phyloP scores from a whole-genome alignment of 805 yeast genomes.

The Candida insectalens region DNA sequence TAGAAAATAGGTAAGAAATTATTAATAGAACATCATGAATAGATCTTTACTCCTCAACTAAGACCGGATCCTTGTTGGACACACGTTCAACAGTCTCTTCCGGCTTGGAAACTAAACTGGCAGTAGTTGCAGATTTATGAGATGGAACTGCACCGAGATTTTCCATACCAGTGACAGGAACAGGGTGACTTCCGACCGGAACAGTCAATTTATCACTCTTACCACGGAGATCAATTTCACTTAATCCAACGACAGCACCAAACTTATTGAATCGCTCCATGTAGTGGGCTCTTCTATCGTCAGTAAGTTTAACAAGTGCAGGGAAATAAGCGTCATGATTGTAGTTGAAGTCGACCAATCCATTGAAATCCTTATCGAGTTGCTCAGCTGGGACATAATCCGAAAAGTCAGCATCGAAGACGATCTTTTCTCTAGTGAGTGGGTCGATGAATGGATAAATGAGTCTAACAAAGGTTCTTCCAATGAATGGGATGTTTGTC shows the following conservation, averaged over 20 bases:
- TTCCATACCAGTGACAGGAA: background rate
- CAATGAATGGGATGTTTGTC: conserved; percentile 90
- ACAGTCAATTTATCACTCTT: conserved; percentile 11
- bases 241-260: conserved; percentile 68
- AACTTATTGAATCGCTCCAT: conserved; percentile 58
- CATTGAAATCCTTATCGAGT: conserved; percentile 79
- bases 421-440: conserved; percentile 84
- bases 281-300: conserved; percentile 50
- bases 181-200: conserved; percentile 25
- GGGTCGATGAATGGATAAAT: conserved; percentile 97
- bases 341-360: conserved; percentile 75
- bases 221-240: conserved; percentile 72
- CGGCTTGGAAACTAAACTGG: background rate
- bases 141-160: background rate
- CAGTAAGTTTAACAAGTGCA: conserved; percentile 50
- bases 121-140: background rate
- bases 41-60: too few species aligned
- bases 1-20: too few species aligned
- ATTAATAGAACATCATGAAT: conserved; percentile 1
- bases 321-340: conserved; percentile 77
- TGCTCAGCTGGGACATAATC: conserved; percentile 75
- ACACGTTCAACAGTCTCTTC: too few species aligned
- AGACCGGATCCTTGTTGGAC: too few species aligned
- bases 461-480: conserved; percentile 83
- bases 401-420: conserved; percentile 81